These are phyloP conservation scores for Tolypocladium cylindrosporum DNA, from an alignment of 2,329 filamentous ascomycete genomes.

Conservation along the genomic window DNA sequence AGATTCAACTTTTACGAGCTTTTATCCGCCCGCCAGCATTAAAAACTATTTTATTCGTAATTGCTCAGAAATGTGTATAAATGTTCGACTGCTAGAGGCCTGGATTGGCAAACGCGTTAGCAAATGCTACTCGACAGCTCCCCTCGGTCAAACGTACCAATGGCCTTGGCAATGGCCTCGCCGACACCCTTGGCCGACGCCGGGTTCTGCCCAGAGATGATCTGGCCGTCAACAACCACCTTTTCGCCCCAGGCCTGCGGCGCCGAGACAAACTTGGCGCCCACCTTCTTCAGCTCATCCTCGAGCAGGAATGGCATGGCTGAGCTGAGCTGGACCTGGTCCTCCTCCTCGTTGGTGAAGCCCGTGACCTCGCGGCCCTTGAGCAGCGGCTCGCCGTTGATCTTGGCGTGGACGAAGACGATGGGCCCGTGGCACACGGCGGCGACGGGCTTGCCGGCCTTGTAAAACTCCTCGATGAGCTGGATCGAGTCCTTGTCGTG, in stretches of 20 bases:
- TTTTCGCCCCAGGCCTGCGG: conserved; percentile 37
- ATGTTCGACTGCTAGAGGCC: not conserved
- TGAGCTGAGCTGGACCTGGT: conserved; percentile 33
- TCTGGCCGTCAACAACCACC: conserved; percentile 38
- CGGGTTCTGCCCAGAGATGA: conserved; percentile 52
- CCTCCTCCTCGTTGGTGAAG: conserved; percentile 50
- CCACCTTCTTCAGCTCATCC: conserved; percentile 38
- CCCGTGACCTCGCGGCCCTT: conserved; percentile 48
- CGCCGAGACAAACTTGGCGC: conserved; percentile 47
- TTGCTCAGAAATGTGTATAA: not conserved
- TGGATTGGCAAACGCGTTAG: not conserved
- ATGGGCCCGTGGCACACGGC: conserved; percentile 63
- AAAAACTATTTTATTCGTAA: not conserved
- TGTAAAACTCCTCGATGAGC: conserved; percentile 53
- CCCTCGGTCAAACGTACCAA: conserved; percentile 14
- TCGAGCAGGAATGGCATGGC: conserved; percentile 52
- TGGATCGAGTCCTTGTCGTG: conserved; percentile 44
- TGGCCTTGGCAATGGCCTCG: conserved; percentile 37
- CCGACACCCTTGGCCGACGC: conserved; percentile 40
- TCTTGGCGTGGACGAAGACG: conserved; percentile 48
- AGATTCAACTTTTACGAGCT: not conserved
- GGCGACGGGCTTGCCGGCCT: conserved; percentile 49
- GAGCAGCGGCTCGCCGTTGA: conserved; percentile 43
- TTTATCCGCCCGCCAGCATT: not conserved
- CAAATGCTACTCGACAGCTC: not conserved